Percentiles rank a stretch among this genome's conserved stretches.
These are phyloP conservation scores for Populus davidiana DNA, from an alignment of 345 rosid species.

Conservation along the genomic window DNA sequence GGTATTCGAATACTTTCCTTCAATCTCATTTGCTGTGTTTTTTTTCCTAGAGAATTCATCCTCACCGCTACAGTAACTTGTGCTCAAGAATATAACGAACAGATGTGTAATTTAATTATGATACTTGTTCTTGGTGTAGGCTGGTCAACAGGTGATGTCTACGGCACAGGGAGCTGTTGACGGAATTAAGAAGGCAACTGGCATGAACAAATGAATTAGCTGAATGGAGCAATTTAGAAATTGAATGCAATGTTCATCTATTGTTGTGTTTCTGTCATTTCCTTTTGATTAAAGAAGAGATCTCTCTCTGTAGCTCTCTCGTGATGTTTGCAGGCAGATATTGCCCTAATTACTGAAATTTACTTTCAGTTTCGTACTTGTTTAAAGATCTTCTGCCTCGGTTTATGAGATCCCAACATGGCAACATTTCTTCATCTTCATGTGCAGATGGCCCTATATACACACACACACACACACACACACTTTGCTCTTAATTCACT, in stretches of 20 bases:
- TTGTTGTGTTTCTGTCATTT: background rate
- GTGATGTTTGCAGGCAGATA: background rate
- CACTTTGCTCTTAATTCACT: too few relatives aligned
- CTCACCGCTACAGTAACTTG: background rate
- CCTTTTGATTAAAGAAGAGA: conserved; percentile 12
- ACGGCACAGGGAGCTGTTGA: conserved; percentile 63
- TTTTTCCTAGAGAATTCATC: background rate
- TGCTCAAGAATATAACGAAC: too few relatives aligned
- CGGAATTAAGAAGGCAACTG: conserved; percentile 53
- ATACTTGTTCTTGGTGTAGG: conserved; percentile 23
- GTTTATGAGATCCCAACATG: background rate
- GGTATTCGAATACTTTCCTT: conserved; percentile 24
- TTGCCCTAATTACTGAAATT: background rate
- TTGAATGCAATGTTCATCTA: background rate
- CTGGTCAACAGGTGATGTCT: conserved; percentile 53
- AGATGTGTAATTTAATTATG: too few relatives aligned
- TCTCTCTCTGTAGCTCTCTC: conserved; percentile 6
- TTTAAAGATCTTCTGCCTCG: background rate
- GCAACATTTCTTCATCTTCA: background rate
- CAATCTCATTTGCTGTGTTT: background rate
- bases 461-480: too few relatives aligned
- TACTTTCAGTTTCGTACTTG: background rate
- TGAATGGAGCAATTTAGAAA: background rate
- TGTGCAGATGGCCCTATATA: too few relatives aligned
- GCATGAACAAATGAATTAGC: conserved; percentile 23